phyloP scores from a whole-genome alignment of 176 grass and related monocot genomes.

The Triticum timopheevii region DNA sequence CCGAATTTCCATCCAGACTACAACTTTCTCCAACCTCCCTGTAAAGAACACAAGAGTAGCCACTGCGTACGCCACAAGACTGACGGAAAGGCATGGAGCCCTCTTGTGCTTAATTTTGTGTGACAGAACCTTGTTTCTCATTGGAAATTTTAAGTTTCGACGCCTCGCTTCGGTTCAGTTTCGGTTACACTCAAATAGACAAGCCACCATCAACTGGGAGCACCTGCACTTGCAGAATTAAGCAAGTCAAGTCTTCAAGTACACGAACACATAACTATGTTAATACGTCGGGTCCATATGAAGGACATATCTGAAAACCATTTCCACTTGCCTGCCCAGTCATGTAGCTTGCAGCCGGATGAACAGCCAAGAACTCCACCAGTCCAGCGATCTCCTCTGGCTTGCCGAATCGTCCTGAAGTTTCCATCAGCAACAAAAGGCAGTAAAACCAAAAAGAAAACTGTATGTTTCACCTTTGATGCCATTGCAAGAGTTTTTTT shows the following conservation, averaged over 20 bases:
- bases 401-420: constrained; percentile 54
- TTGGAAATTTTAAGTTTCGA: background rate
- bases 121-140: background rate
- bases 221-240: constrained; percentile 44
- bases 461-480: background rate
- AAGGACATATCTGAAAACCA: background rate
- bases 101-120: background rate
- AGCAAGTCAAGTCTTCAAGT: background rate
- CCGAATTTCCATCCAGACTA: background rate
- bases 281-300: background rate
- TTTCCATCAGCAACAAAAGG: constrained; percentile 10
- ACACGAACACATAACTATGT: background rate
- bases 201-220: constrained; percentile 83
- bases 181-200: constrained; percentile 53
- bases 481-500: too few relatives aligned
- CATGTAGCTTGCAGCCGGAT: constrained; percentile 55
- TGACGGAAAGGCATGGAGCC: background rate
- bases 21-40: background rate
- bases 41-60: background rate
- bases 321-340: constrained; percentile 40
- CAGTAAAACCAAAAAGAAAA: background rate
- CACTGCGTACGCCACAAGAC: background rate
- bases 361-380: constrained; percentile 56
- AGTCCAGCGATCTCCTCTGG: constrained; percentile 59
- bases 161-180: background rate